Evolutionary conservation across 495 filamentous ascomycete genomes (phyloP), one percentile per base, ranked within the genome.

Genomic region (Aspergillus bertholletiae): DNA sequence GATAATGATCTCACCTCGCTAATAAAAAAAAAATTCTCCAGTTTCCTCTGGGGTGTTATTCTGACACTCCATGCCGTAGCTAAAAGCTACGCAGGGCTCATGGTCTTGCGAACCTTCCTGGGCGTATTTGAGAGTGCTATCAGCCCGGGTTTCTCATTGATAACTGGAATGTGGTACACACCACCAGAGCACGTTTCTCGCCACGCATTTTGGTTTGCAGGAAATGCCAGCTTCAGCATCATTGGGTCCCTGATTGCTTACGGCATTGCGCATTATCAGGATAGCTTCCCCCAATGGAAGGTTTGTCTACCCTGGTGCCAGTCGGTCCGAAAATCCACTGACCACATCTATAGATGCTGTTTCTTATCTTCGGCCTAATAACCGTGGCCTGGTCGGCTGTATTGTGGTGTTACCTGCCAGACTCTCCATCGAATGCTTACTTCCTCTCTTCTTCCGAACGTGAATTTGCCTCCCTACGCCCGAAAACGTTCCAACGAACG

Each of bases 181-280:
- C 62, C 77, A 5, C 54, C 64, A 9, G 76, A 83, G 37, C 80
- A 82, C 44, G 71, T 76, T 3, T 60, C 80, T 5, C 69, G 80
- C 21, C 80, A 78, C 39, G 74, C 74, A 2, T 54, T 77, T 12
- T 82, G 78, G 78, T 82, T 79, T 56, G 71, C 74, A 4, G 76
- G 73, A 15, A 78, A 78, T 40, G 71, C 74, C 2, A 60, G 72
- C 9, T 76, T 74, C 3, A 75, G 76, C 46, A 70, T 77, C 24
- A 70, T 77, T 2, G 75, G 76, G 7, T 76, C 77, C 0, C 60
- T 80, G 8, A 59, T 82, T 2, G 72, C 75, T 2, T 81, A 80
- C 54, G 79, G 68, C 0, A 74, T 78, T 34, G 67, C 74, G 3
- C 71, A 73, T 22, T 73, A 77, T 46, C 63, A 57, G 34, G 76